Base-by-base conservation (phyloP, 2,329 filamentous ascomycete species). In the Rhinocladiella mackenziei region DNA sequence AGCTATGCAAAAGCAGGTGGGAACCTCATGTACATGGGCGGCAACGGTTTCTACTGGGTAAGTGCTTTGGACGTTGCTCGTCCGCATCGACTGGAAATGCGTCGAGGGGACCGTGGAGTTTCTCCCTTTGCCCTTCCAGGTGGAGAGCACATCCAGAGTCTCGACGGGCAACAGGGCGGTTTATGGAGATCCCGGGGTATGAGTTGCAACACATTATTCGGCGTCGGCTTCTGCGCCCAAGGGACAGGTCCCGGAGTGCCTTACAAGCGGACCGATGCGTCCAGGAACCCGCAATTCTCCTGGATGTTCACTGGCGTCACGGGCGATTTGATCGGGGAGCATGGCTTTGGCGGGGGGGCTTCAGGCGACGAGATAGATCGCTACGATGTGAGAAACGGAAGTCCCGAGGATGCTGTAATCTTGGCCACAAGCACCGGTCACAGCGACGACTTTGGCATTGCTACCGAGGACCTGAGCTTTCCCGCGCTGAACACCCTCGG, bases 301-400 rank as follows among this genome's bases (percentile, higher is more conserved):
- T 53, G 45, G 32, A 37, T 59, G 15, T 59, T 55, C 22, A 39
- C 51, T 9, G 55, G 51, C 20, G 41, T 60, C 3, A 30, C 43
- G 9, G 37, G 40, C 5, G 51, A 43, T 4, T 45, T 50, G 17
- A 56, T 53, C 26, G 54, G 56, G 5, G 50, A 56, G 22, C 34
- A 56, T 13, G 54, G 56, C 2, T 57, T 64, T 9, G 60, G 57
- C 4, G 60, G 60, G n/a, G 59, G 61, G 9, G 61, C 60, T 4
- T 57, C 53, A 32, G 62, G 62, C 9, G 63, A 66, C 30, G 63
- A 66, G 49, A 61, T 65, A 35, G 63, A 65, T 47, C 53, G 61
- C 5, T 43, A 61, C 9, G 63, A 66, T 39, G 55, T 56, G 35
- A 44, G 31, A 7, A 51, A 61, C 10, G 62, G 62, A 1, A 61